Base-by-base conservation (phyloP, 371 early-diverging fungal genomes). In the Mucor racemosus region DNA sequence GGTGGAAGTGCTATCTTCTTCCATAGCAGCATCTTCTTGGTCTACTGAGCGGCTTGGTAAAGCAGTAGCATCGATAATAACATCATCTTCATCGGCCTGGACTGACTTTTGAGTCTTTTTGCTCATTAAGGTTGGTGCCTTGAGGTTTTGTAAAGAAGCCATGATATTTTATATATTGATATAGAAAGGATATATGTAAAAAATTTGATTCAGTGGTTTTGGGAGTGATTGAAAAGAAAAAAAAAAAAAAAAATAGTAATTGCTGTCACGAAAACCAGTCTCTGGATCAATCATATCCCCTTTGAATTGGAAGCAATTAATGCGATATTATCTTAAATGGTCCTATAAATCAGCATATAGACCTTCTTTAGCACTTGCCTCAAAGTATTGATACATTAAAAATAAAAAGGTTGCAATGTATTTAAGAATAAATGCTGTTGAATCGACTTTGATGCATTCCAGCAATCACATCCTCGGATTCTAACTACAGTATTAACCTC, bases 31-130 rank as follows among this genome's bases (percentile, higher is more conserved):
- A 35, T 87, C 88, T 44, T 85, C 87, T 54, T 77, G 62, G 35
- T 62, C 66, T 61, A 54, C 69, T 34, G 61, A 58, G 35, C 73
- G 78, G 62, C 78, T 75, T 57, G 88, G 85, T 59, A 90, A 70
- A 71, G 84, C 82, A 57, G 79, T 84, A 57, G 91, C 77, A 39
- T 86, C 86, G 60, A 89, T 89, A 58, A 90, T 58, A 17, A 90
- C 83, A 72, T 90, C 89, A 19, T 87, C 85, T 50, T 84, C 88
- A 19, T 78, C 80, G 53, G 78, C 74, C 62, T 75, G 80, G 14
- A 73, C 48, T 59, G 66, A 55, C 41, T 76, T 76, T 71, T 74
- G 68, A 48, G 80, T 73, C 68, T 84, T 75, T 71, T 84, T 84
- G 64, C 81, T 76, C 44, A 84, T 76, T 31, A 85, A 73, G 38